Base-by-base conservation (phyloP, 2,329 filamentous ascomycete species). In the Botrytis tulipae region DNA sequence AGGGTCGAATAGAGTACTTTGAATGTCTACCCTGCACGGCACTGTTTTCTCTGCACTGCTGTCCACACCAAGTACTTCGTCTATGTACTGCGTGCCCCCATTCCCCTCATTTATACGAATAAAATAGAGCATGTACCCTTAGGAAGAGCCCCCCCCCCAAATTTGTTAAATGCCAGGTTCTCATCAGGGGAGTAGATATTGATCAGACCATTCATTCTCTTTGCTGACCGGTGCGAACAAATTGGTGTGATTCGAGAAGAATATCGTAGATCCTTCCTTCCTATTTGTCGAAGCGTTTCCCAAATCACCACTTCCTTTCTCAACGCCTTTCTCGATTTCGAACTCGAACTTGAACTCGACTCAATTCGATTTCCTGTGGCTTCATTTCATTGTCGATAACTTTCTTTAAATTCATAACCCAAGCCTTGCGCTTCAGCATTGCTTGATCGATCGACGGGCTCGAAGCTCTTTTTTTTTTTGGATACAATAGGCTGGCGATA, bases 401-500 rank as follows among this genome's bases (percentile, higher is more conserved):
- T 67, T 69, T 69, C 71, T 48, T 69, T 69, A 42, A 69, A 20
- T 72, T 51, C 62, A 37, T 59, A 46, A 8, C 48, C 22, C 54
- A 68, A 42, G 59, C 35, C 46, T 63, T 73, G 51, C 74, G 76
- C 78, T 78, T 77, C 73, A 76, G 63, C 71, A 72, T 75, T 77
- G 75, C 76, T 76, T 78, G 76, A 76, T 78, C 77, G 74, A 66
- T 76, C 57, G 18, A 60, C 54, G 75, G 76, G 76, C 77, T 78
- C 73, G 76, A 77, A 40, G 77, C 76, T 77, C 75, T 46, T 60
- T 48, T 68, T 68, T 65, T 35, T 65, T 68, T 68, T 65, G 59
- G 54, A 51, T 73, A 68, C 42, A 65, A 44, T 60, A 59, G 59
- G 35, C 51, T 51, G 73, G 51, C 61, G 62, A 72, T 72, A 72